These are phyloP conservation scores for Graphium sp. DNA, from an alignment of 2,329 filamentous ascomycete species.

Conservation along the genomic window DNA sequence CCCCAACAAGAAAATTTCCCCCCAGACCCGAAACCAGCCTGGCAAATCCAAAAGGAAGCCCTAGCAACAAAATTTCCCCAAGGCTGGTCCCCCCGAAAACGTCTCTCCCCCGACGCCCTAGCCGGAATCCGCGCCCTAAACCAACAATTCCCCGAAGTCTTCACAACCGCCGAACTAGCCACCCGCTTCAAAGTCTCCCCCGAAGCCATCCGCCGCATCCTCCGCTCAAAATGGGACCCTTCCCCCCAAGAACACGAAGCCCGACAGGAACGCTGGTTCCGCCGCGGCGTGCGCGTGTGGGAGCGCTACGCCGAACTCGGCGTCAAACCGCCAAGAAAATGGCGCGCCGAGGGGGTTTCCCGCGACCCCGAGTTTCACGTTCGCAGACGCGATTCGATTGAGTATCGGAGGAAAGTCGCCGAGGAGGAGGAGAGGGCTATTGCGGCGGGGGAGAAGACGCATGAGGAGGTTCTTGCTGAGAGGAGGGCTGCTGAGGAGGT, in stretches of 20 bases:
- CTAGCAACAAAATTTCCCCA: constrained; percentile 64
- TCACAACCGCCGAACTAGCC: constrained; percentile 58
- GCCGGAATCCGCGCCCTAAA: constrained; percentile 80
- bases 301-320: constrained; percentile 40
- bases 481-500: neutral
- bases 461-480: constrained; percentile 2
- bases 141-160: constrained; percentile 57
- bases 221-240: constrained; percentile 63
- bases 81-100: constrained; percentile 71
- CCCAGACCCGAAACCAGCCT: no score
- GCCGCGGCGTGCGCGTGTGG: constrained; percentile 44
- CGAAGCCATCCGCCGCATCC: constrained; percentile 74
- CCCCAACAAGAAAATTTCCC: constrained; percentile 22
- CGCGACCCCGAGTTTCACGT: no score
- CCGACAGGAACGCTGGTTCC: constrained; percentile 44
- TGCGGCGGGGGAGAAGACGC: neutral
- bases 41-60: constrained; percentile 62
- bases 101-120: constrained; percentile 78
- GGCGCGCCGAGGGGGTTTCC: constrained; percentile 39
- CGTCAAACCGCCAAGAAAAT: constrained; percentile 41
- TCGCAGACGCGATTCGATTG: no score
- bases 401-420: constrained; percentile 4
- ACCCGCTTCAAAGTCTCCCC: constrained; percentile 70
- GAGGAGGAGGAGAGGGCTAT: constrained; percentile 1
- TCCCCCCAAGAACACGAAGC: constrained; percentile 34